Percentiles rank a stretch among this genome's conserved stretches.
Evolutionary conservation across 805 yeast species (phyloP).

Genomic region (Zygosaccharomyces bisporus): DNA sequence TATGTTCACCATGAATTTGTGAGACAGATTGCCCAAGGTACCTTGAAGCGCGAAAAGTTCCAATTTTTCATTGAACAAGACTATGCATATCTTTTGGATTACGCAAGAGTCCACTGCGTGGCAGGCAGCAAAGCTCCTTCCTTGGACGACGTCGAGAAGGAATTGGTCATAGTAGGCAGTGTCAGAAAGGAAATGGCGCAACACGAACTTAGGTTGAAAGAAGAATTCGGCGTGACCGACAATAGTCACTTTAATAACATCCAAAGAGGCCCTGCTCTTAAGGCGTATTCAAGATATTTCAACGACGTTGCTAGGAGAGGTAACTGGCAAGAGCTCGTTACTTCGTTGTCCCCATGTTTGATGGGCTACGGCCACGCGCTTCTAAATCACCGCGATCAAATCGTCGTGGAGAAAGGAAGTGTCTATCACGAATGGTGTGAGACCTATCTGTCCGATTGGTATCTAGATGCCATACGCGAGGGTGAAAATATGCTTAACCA

Average conservation of each 20-base stretch:
- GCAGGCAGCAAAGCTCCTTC: conserved; percentile 62
- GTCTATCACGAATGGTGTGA: conserved; percentile 51
- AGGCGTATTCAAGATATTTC: conserved; percentile 59
- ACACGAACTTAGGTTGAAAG: conserved; percentile 50
- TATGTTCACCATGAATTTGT: conserved; percentile 66
- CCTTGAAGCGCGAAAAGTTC: conserved; percentile 49
- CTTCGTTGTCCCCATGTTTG: conserved; percentile 72
- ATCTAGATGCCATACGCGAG: conserved; percentile 45
- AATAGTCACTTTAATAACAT: conserved; percentile 46
- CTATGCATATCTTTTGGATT: conserved; percentile 63
- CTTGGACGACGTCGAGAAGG: conserved; percentile 47
- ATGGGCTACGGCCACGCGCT: conserved; percentile 68
- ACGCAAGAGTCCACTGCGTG: conserved; percentile 60
- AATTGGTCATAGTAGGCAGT: conserved; percentile 47
- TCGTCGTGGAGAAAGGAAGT: conserved; percentile 26
- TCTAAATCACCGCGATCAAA: conserved; percentile 32
- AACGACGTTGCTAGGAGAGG: conserved; percentile 48
- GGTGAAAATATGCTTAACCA: conserved; percentile 50
- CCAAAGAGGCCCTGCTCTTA: conserved; percentile 52
- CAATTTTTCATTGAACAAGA: conserved; percentile 54
- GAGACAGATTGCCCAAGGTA: conserved; percentile 46
- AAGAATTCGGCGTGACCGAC: conserved; percentile 36
- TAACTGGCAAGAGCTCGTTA: conserved; percentile 61
- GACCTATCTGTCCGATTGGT: conserved; percentile 60
- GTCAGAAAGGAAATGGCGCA: conserved; percentile 53